Evolutionary conservation across 1,284 basidiomycete genomes (phyloP), one percentile per base, ranked within the genome.

Genomic region (Cutaneotrichosporon cutaneum): DNA sequence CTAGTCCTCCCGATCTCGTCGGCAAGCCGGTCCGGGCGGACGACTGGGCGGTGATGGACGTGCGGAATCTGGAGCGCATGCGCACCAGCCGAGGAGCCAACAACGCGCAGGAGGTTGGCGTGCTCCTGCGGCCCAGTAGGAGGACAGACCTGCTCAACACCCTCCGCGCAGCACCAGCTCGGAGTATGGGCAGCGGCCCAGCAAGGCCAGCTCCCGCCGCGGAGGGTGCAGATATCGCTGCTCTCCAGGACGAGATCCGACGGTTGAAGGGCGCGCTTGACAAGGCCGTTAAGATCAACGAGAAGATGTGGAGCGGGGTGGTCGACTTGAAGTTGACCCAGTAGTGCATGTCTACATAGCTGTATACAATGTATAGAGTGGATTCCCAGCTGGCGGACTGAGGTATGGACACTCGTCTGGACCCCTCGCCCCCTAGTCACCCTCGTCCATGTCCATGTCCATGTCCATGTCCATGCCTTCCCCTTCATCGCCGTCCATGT

Each of bases 231-330:
- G 52, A 35, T 9, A 22, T 54, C 32, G 73, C 83, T 4, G 85
- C 87, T 66, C 84, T 94, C 0, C 87, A 91, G 75, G 78, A 80
- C 3, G 90, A 94, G 74, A 83, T 92, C 10, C 81, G 82, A 57
- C 80, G 77, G 24, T 77, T 94, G 61, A 84, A 82, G 35, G 83
- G 85, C 52, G 87, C 91, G 66, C 80, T 95, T 1, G 85, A 85
- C 27, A 88, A 86, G 73, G 92, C 92, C 4, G 90, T 90, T 71
- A 85, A 87, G 35, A 83, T 94, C 61, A 95, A 94, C 68, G 90
- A 94, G 71, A 83, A 85, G 56, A 94, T 94, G 88, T 94, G 92
- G 92, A 88, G 89, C 68, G 85, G 84, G 1, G 85, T 94, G 0
- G 73, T 79, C 21, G 76, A 79, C 56, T 35, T 73, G 44, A 70